Base-by-base conservation (phyloP, 805 yeast species). In the Lipomyces oligophaga region DNA sequence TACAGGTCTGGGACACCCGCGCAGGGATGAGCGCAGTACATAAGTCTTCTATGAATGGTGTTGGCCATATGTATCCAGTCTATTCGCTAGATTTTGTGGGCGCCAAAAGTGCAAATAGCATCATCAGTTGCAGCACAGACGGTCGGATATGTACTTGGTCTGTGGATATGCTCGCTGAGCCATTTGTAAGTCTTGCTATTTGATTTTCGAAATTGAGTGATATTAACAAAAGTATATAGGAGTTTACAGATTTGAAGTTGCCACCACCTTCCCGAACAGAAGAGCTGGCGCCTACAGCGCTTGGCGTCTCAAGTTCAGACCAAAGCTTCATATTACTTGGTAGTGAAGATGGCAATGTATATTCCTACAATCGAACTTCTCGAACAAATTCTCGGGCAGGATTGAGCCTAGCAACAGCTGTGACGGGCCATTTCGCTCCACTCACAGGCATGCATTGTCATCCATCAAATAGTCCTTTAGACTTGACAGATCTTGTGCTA, bases 1-100 rank as follows among this genome's bases (percentile, higher is more conserved):
- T 78, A 0, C 67, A 70, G 11, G 62, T 73, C n/a, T 78, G 81
- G 81, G 80, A 78, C 38, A 52, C 64, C 36, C 47, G 72, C 11
- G 27, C 63, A 5, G 37, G 63, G 13, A 13, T 27, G 13, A 55
- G 59, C 18, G 68, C 73, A 3, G 57, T 62, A 13, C 55, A 68
- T 21, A 52, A 53, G 4, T 63, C 73, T 3, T 62, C 66, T 1
- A 38, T 63, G 3, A 55, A 63, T 18, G 60, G 62, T 1, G 38
- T 37, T 3, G 68, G 67, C 3, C 72, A 68, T 28, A 43, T 65
- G 1, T 67, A 63, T 38, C 66, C 70, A 1, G 59, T 63, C 3
- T 59, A 55, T 21, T 54, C 66, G 2, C 43, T 69, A 3, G 59
- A 59, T 3, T 49, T 65, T 21, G 41, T 43, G 6, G 63, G 63